A percentile compares a stretch with the other conserved stretches of the same genome.
These are phyloP conservation scores for Zygnema circumcarinatum DNA, from an alignment of 139 green algal species.

Conservation along the genomic window DNA sequence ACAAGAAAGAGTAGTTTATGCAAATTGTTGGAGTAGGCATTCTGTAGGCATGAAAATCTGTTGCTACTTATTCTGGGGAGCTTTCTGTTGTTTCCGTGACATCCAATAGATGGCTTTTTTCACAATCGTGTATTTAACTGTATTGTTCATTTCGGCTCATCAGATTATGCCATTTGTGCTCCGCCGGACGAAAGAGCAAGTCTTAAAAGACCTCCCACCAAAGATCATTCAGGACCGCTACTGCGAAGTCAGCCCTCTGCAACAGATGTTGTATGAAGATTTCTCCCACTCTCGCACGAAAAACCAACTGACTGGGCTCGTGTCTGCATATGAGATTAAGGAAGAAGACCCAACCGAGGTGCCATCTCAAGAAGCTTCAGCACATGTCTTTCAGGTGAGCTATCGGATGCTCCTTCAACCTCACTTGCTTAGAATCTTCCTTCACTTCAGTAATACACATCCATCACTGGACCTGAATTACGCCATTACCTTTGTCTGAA, in stretches of 20 bases:
- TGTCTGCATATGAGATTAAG: neutral
- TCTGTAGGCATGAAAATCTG: too few relatives aligned
- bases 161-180: slow-evolving; percentile 96
- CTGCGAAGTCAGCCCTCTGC: slow-evolving; percentile 82
- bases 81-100: too few relatives aligned
- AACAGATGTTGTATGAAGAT: slow-evolving; percentile 83
- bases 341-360: neutral
- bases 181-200: slow-evolving; percentile 93
- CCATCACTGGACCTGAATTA: neutral
- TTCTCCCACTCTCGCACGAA: slow-evolving; percentile 17
- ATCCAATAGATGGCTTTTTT: too few relatives aligned
- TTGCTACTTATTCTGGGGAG: too few relatives aligned
- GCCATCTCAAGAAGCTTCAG: slow-evolving; percentile 55
- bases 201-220: slow-evolving; percentile 91
- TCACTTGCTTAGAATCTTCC: neutral
- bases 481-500: too few relatives aligned
- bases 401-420: neutral
- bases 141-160: too few relatives aligned
- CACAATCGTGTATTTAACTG: too few relatives aligned
- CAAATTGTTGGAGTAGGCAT: too few relatives aligned
- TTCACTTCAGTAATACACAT: neutral
- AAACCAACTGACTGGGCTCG: slow-evolving; percentile 28
- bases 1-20: too few relatives aligned
- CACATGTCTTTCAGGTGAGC: slow-evolving; percentile 66
- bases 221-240: slow-evolving; percentile 94